Evolutionary conservation across 768 basidiomycete genomes (phyloP), one percentile per base, ranked within the genome.

Genomic region (Leccinum truebloodii): DNA sequence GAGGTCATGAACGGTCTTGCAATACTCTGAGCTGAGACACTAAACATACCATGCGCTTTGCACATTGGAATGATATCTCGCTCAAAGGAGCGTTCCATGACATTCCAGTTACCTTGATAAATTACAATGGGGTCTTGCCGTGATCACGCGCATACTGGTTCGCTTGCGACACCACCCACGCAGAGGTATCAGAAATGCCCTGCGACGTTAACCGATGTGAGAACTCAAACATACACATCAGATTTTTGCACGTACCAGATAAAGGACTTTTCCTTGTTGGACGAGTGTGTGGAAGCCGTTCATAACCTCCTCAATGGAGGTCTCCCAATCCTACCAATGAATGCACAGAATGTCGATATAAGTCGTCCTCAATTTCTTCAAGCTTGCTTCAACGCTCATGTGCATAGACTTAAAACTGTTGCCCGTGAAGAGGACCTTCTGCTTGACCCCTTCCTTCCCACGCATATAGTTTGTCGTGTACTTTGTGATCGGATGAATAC

Each of bases 341-440:
- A 73, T 41, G 24, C 73, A 64, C 20, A 67, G 54, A 37, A 63
- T 66, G 12, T 59, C 60, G n/a, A 73, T 61, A 26, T 66, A 70
- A 41, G 64, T 68, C 46, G 67, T 62, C n/a, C 68, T 55, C n/a
- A 70, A 62, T 41, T 65, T 68, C 53, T 67, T 64, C 57, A 64
- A 57, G 55, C 58, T 63, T 8, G 66, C 75, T 24, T 71, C 66
- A 2, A 83, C 69, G 22, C 78, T 77, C 49, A 81, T 35, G 30
- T 73, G 71, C 66, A 83, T 67, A 3, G 74, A 75, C 64, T 84
- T 84, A 60, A 70, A 59, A 59, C 73, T 76, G 65, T 87, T 86
- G 2, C 86, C 86, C 2, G 65, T 66, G 62, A 78, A 82, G 52
- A 79, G 69, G 1, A 75, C 70, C 49, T 80, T 76, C 48, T 78